These are phyloP conservation scores for Eucalyptus pauciflora DNA, from an alignment of 345 rosid genomes.

Conservation along the genomic window DNA sequence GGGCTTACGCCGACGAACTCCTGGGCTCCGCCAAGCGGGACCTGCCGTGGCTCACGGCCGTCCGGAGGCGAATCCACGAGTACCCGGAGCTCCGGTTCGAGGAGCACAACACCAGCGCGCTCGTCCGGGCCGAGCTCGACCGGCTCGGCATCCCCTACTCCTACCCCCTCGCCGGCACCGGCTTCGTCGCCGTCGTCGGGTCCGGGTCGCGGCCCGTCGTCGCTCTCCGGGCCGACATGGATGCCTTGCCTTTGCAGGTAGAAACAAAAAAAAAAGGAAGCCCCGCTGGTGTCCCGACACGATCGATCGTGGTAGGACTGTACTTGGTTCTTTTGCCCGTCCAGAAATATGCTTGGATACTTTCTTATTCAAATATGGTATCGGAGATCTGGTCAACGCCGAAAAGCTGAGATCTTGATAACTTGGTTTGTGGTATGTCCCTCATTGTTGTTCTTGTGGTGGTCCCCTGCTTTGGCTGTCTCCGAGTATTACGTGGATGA, in stretches of 20 bases:
- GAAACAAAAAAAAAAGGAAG: background rate
- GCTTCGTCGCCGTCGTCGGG: constrained; percentile 62
- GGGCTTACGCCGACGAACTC: constrained; percentile 9
- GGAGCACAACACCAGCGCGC: constrained; percentile 62
- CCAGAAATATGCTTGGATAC: background rate
- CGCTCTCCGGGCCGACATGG: constrained; percentile 90
- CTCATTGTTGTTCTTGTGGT: background rate
- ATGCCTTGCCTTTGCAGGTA: constrained; percentile 65
- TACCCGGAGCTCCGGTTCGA: constrained; percentile 74
- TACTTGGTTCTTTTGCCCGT: background rate
- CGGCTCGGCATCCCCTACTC: constrained; percentile 38
- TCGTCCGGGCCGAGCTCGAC: constrained; percentile 56
- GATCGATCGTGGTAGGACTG: background rate
- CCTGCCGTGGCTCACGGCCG: constrained; percentile 47
- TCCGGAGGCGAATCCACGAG: constrained; percentile 73
- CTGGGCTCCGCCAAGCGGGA: constrained; percentile 31
- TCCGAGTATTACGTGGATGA: background rate
- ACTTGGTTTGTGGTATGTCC: background rate
- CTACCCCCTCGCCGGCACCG: constrained; percentile 64
- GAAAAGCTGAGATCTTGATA: background rate
- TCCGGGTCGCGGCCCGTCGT: constrained; percentile 62
- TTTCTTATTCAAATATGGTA: background rate
- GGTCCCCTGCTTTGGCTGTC: background rate
- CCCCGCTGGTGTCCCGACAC: background rate
- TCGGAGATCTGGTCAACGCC: background rate